A percentile compares a stretch with the other conserved stretches of the same genome.
Conservation (phyloP, 78 protist species). For the Acrasis kona region DNA sequence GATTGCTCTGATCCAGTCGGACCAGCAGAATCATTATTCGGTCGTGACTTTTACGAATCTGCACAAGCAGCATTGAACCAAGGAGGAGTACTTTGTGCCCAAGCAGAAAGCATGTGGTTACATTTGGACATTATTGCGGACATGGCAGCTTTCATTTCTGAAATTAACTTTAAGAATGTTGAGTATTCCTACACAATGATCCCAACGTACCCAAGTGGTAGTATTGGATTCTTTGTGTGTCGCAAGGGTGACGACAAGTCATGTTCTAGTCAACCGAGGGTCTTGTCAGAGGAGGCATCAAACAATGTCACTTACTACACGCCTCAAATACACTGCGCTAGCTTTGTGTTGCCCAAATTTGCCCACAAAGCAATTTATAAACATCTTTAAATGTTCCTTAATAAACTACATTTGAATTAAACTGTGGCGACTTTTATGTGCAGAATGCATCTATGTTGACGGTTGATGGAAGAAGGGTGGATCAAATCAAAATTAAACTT, state of each 20-base stretch:
- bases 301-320: conserved; percentile 69
- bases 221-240: conserved; percentile 71
- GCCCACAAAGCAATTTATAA: too few relatives aligned
- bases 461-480: too few relatives aligned
- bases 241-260: background rate
- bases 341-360: conserved; percentile 82
- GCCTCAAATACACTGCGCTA: conserved; percentile 60
- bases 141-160: conserved; percentile 9
- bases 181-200: conserved; percentile 66
- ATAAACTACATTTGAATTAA: too few relatives aligned
- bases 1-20: conserved; percentile 76
- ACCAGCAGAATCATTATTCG: conserved; percentile 79
- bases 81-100: conserved; percentile 78
- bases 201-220: conserved; percentile 90
- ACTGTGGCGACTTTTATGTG: too few relatives aligned
- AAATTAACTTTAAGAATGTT: conserved; percentile 11
- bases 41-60: conserved; percentile 46
- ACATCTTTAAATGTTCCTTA: too few relatives aligned
- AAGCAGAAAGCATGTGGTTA: conserved; percentile 82
- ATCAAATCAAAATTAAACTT: too few relatives aligned
- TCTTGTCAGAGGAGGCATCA: background rate
- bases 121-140: conserved; percentile 64
- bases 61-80: conserved; percentile 46
- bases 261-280: conserved; percentile 1
- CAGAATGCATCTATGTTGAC: too few relatives aligned